A percentile compares a stretch with the other conserved stretches of the same genome.
Evolutionary conservation across 805 yeast species (phyloP).

Genomic region (Candida dendrica): DNA sequence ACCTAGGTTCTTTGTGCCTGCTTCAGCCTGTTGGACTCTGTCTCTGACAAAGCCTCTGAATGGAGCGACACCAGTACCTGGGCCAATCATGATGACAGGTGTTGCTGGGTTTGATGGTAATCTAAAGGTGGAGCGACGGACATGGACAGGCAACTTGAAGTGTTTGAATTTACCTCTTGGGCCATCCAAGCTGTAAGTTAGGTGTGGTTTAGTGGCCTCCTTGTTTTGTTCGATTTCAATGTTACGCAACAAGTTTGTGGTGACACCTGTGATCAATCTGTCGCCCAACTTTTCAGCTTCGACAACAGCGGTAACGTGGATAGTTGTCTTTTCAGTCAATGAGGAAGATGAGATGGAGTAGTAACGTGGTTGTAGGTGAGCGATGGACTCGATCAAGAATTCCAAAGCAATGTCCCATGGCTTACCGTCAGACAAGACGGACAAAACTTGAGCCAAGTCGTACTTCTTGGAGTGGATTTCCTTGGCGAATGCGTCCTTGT

Average conservation of each 20-base stretch:
- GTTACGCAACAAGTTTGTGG: constrained; percentile 80
- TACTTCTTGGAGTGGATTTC: constrained; percentile 54
- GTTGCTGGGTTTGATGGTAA: constrained; percentile 77
- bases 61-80: constrained; percentile 99
- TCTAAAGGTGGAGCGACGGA: constrained; percentile 92
- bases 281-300: constrained; percentile 36
- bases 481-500: constrained; percentile 61
- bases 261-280: constrained; percentile 57
- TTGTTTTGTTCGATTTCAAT: constrained; percentile 56
- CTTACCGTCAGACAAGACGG: constrained; percentile 49
- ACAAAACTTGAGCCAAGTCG: constrained; percentile 72
- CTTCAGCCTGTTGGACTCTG: constrained; percentile 50
- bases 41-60: constrained; percentile 93
- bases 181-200: constrained; percentile 70
- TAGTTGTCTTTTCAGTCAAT: constrained; percentile 59
- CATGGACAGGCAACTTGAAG: constrained; percentile 77
- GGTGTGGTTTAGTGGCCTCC: constrained; percentile 32
- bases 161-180: constrained; percentile 53
- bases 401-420: constrained; percentile 86
- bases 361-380: constrained; percentile 87
- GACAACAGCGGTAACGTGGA: constrained; percentile 88
- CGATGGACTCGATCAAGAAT: constrained; percentile 72
- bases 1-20: constrained; percentile 52
- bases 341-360: constrained; percentile 94
- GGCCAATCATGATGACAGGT: constrained; percentile 91